Conservation (phyloP, 805 yeast genomes). For the Torulaspora microellipsoides region DNA sequence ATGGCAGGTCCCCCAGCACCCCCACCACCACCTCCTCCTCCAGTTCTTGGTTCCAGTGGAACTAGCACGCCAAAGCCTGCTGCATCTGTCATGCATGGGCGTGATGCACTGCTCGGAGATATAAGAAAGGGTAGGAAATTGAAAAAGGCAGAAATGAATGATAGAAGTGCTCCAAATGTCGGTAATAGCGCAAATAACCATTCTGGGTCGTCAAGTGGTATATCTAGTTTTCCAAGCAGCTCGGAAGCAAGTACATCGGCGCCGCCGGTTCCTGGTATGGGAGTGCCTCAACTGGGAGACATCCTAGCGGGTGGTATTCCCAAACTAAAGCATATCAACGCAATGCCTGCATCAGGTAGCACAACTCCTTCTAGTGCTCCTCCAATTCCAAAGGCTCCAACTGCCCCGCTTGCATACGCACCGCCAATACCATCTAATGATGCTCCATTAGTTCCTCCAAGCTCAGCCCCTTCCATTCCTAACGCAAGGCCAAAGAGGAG, state of each 20-base stretch:
- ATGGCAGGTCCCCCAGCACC: constrained; percentile 30
- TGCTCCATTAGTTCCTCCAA: constrained; percentile 14
- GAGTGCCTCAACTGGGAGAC: constrained; percentile 34
- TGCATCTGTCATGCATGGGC: constrained; percentile 34
- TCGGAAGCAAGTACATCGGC: constrained; percentile 17
- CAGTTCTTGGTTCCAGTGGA: constrained; percentile 35
- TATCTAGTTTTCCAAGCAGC: constrained; percentile 22
- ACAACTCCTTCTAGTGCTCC: constrained; percentile 38
- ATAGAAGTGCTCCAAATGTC: constrained; percentile 58
- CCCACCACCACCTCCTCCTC: constrained; percentile 59
- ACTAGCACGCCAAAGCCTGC: constrained; percentile 33
- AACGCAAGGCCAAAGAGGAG: constrained; percentile 12
- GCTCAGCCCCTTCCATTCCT: constrained; percentile 12
- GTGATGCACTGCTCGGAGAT: constrained; percentile 68
- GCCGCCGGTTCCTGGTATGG: constrained; percentile 31
- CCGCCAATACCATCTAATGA: constrained; percentile 18
- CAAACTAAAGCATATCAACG: constrained; percentile 50
- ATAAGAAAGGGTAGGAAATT: constrained; percentile 65
- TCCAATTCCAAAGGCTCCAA: constrained; percentile 18
- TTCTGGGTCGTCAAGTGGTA: constrained; percentile 9
- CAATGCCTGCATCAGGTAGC: constrained; percentile 28
- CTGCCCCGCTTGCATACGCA: constrained; percentile 19
- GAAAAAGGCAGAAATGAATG: constrained; percentile 61
- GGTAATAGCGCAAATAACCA: constrained; percentile 36
- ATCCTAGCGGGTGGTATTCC: constrained; percentile 70